Percentiles rank a stretch among this genome's conserved stretches.
Evolutionary conservation across 106 monocot species (phyloP).

Genomic region (Ottelia alismoides): DNA sequence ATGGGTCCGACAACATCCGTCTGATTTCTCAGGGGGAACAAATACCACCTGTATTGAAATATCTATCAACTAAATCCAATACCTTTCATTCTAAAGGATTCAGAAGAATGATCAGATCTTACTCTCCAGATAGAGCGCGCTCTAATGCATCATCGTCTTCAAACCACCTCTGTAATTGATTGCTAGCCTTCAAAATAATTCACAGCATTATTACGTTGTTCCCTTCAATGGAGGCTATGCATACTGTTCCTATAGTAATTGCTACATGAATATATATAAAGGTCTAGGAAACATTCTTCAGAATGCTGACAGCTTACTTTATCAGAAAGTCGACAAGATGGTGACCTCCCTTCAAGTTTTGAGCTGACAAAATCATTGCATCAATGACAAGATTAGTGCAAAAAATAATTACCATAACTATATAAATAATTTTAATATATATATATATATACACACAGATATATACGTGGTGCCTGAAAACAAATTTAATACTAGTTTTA

Average conservation of each 20-base stretch:
- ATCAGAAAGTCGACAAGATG: slow-evolving; percentile 69
- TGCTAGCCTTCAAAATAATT: slow-evolving; percentile 75
- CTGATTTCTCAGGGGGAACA: slow-evolving; percentile 38
- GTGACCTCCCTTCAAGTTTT: slow-evolving; percentile 84
- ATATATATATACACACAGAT: background rate
- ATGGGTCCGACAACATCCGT: slow-evolving; percentile 32
- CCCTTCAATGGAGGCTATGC: too few species aligned
- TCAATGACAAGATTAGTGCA: too few species aligned
- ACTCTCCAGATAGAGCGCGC: slow-evolving; percentile 93
- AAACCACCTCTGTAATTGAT: slow-evolving; percentile 77
- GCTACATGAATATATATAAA: too few species aligned
- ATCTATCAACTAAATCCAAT: background rate
- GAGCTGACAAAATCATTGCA: slow-evolving; percentile 64
- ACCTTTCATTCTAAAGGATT: too few species aligned
- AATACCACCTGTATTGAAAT: slow-evolving; percentile 59
- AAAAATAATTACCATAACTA: too few species aligned
- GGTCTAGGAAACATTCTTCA: too few species aligned
- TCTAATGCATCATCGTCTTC: slow-evolving; percentile 97
- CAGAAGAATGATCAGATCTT: too few species aligned
- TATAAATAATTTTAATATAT: too few species aligned
- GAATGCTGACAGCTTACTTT: slow-evolving; percentile 81
- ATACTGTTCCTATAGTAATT: too few species aligned
- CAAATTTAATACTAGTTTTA: too few species aligned
- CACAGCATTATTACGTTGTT: too few species aligned
- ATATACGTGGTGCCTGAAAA: too few species aligned